Evolutionary conservation across 257 asterid species (phyloP), one percentile per base, ranked within the genome.

Genomic region (Fraxinus cuspidata): DNA sequence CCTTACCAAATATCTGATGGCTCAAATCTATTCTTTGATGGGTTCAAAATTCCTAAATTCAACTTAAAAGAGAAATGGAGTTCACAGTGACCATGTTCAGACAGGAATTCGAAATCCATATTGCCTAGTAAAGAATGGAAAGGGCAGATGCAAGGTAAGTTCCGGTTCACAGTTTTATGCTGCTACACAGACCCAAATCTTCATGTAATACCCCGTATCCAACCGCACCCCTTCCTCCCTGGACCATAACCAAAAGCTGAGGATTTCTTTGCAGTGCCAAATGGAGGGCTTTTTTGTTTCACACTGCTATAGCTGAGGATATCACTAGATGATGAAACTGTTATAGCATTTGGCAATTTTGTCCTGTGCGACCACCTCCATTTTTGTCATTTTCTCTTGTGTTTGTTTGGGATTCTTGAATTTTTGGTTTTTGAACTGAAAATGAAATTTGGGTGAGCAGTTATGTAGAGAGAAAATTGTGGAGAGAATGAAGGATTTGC

Each of bases 41-140:
- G 89, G 68, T 77, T 63, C 15, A 74, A 74, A 73, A 80, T 68
- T 56, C 95, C 95, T 0, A 90, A 83, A 65, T 92, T 94, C 74
- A 81, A 78, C 47, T 79, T 90, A 28, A 66, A n/a, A n/a, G 71
- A 87, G 83, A 81, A 72, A 86, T 51, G 94, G 93, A 27, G 89
- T 89, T 72, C 97, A 94, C n/a, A 91, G 96, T 70, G 97, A 97
- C 71, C 97, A 94, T 81, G 92, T 91, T 75, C 96, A 90, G 82
- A 89, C 85, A 9, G 88, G 92, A 72, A 89, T 90, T 29, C 84
- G 84, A 1, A 97, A 94, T 88, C 92, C 96, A 67, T 90, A 88
- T 81, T 92, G 98, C 84, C 60, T 83, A 42, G 90, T 31, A 76
- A 82, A 85, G 81, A 88, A 89, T 81, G 88, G 89, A 31, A 90